These are phyloP conservation scores for Trypanosoma avium DNA, from an alignment of 208 protist species.

Conservation along the genomic window DNA sequence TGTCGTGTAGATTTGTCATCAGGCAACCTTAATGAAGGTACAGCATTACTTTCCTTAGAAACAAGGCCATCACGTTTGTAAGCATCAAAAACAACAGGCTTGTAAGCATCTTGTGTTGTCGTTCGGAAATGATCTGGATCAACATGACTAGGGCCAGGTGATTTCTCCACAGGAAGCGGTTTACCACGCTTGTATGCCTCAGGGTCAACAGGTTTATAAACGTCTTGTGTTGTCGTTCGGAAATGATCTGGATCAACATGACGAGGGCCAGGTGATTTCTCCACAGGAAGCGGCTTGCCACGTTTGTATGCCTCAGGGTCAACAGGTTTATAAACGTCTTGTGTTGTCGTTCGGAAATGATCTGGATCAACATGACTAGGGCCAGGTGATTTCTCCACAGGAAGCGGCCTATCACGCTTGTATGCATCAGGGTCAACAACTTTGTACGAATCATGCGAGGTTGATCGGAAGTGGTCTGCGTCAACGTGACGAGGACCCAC, in stretches of 20 bases:
- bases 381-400: constrained; percentile 1
- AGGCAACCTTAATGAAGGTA: too few species aligned
- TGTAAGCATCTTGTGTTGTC: constrained; percentile 28
- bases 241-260: constrained; percentile 20
- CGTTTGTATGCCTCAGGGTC: constrained; percentile 26
- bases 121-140: constrained; percentile 26
- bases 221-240: constrained; percentile 6
- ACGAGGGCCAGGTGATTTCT: neutral
- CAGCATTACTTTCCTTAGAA: too few species aligned
- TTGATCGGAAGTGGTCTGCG: constrained; percentile 65
- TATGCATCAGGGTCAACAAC: constrained; percentile 40
- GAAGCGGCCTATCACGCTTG: constrained; percentile 14
- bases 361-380: constrained; percentile 15
- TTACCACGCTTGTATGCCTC: neutral
- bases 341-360: constrained; percentile 20
- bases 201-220: constrained; percentile 27
- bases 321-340: constrained; percentile 26
- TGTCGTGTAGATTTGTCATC: too few species aligned
- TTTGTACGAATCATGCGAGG: constrained; percentile 44
- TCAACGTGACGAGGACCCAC: constrained; percentile 28
- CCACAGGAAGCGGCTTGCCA: neutral
- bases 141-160: constrained; percentile 8
- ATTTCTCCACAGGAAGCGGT: constrained; percentile 21
- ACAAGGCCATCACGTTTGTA: too few species aligned
- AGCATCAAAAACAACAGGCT: too few species aligned